Conservation (phyloP, 2,329 filamentous ascomycete species). For the Dactylonectria macrodidyma region DNA sequence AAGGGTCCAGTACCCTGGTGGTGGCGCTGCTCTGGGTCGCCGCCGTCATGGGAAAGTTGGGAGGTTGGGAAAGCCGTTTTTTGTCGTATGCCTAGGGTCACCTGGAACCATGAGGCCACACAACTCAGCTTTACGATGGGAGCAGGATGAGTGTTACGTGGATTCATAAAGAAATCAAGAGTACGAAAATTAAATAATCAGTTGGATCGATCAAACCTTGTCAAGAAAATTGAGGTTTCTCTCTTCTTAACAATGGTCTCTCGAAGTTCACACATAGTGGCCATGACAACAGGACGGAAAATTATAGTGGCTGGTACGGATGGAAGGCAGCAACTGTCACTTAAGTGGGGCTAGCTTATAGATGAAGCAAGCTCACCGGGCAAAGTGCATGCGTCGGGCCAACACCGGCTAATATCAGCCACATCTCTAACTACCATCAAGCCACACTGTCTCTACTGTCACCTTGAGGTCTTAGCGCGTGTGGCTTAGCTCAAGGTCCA, state of each 20-base stretch:
- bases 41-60: conserved; percentile 35
- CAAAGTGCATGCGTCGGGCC: conserved; percentile 1
- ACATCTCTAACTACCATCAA: conserved; percentile 6
- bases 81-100: background rate
- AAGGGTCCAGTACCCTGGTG: conserved; percentile 1
- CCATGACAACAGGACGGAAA: background rate
- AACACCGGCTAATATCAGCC: conserved; percentile 8
- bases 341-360: background rate
- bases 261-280: too few species aligned
- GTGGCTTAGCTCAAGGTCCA: conserved; percentile 36
- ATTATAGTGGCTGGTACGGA: background rate
- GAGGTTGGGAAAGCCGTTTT: conserved; percentile 41
- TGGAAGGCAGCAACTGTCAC: background rate
- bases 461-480: conserved; percentile 1
- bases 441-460: conserved; percentile 13
- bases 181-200: too few species aligned
- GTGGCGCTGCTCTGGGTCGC: conserved; percentile 29
- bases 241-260: too few species aligned
- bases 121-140: background rate
- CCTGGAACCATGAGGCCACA: background rate
- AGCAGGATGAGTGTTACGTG: background rate
- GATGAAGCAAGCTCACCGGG: background rate
- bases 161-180: too few species aligned
- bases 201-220: background rate
- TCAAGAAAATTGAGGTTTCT: too few species aligned